Evolutionary conservation across 2,329 filamentous ascomycete species (phyloP).

Genomic region (Aureobasidium sp.): DNA sequence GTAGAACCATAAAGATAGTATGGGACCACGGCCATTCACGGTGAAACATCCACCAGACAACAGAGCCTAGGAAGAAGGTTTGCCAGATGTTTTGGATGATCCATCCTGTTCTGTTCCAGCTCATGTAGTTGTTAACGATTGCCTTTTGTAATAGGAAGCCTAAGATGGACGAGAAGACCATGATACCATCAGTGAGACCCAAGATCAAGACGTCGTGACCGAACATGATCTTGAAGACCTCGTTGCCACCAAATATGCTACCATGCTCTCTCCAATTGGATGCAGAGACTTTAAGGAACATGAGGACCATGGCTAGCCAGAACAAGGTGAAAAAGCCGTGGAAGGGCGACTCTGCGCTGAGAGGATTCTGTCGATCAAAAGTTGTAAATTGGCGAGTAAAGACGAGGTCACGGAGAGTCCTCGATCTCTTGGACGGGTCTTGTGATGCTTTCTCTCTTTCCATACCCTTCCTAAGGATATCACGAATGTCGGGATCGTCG

Average conservation of each 20-base stretch:
- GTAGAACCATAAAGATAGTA: constrained; percentile 93
- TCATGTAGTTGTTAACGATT: constrained; percentile 67
- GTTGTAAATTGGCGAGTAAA: constrained; percentile 79
- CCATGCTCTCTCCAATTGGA: constrained; percentile 96
- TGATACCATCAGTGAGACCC: constrained; percentile 82
- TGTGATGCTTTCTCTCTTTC: constrained; percentile 44
- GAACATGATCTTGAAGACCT: constrained; percentile 90
- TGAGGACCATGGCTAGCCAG: constrained; percentile 97
- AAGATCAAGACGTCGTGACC: constrained; percentile 91
- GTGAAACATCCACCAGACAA: constrained; percentile 79
- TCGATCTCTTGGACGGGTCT: constrained; percentile 36
- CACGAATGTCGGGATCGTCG: constrained; percentile 55
- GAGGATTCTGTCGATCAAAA: constrained; percentile 77
- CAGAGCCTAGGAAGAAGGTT: constrained; percentile 78
- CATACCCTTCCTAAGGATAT: constrained; percentile 49
- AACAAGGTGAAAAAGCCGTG: constrained; percentile 98
- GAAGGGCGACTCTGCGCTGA: constrained; percentile 76
- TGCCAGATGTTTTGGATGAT: constrained; percentile 87
- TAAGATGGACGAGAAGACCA: constrained; percentile 80
- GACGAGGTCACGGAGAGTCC: constrained; percentile 62
- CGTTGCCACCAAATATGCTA: constrained; percentile 77
- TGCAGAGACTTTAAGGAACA: constrained; percentile 95
- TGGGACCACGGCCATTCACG: constrained; percentile 97
- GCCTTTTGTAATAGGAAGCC: constrained; percentile 78
- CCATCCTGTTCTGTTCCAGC: constrained; percentile 84